Evolutionary conservation across 2,329 filamentous ascomycete species (phyloP).

Genomic region (Botrytis paeoniae): DNA sequence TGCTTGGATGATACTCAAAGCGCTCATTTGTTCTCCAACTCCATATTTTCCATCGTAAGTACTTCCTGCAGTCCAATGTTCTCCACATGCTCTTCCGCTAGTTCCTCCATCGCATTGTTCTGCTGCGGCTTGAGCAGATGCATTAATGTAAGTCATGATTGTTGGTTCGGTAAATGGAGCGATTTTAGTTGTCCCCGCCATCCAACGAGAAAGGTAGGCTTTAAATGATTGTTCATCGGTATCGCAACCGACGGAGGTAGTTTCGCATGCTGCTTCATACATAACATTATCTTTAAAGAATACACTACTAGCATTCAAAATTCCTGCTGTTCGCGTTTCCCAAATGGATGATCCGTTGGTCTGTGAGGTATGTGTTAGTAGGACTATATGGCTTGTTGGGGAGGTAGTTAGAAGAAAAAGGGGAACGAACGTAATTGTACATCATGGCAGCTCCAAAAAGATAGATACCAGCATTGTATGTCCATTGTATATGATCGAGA

Average conservation of each 20-base stretch:
- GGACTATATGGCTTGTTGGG: background rate
- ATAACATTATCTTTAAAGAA: slow-evolving; percentile 60
- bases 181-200: slow-evolving; percentile 61
- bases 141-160: slow-evolving; percentile 52
- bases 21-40: slow-evolving; percentile 69
- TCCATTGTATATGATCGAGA: slow-evolving; percentile 61
- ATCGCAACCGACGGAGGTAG: slow-evolving; percentile 53
- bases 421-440: slow-evolving; percentile 44
- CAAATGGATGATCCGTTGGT: slow-evolving; percentile 43
- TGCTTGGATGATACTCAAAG: slow-evolving; percentile 61
- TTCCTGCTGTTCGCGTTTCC: slow-evolving; percentile 54
- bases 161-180: slow-evolving; percentile 55
- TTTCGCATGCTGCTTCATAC: slow-evolving; percentile 62
- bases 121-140: slow-evolving; percentile 57
- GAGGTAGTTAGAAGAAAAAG: background rate
- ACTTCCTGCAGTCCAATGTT: slow-evolving; percentile 54
- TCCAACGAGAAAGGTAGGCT: slow-evolving; percentile 59
- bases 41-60: slow-evolving; percentile 58
- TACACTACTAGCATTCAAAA: slow-evolving; percentile 51
- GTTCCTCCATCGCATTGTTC: slow-evolving; percentile 44
- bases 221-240: slow-evolving; percentile 62
- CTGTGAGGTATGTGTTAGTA: slow-evolving; percentile 23
- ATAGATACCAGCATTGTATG: slow-evolving; percentile 65
- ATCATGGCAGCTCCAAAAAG: slow-evolving; percentile 54
- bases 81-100: slow-evolving; percentile 57